Evolutionary conservation across 2,329 filamentous ascomycete genomes (phyloP).

Genomic region (Fusarium sp.): DNA sequence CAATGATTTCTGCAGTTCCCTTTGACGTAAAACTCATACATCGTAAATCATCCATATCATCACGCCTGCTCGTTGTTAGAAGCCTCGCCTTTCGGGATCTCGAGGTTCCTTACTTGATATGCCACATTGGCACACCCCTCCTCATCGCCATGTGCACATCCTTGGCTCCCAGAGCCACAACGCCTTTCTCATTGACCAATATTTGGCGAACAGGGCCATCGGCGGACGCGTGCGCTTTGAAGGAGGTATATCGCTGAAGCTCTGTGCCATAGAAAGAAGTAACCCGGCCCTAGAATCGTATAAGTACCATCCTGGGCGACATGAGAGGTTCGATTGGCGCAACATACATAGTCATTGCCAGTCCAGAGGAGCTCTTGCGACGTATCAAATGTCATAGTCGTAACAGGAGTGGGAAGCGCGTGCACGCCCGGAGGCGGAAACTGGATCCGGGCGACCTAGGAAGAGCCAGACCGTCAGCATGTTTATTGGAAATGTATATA

Average conservation of each 20-base stretch:
- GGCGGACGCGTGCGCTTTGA: constrained; percentile 78
- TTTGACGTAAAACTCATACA: constrained; percentile 98
- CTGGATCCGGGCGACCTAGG: constrained; percentile 81
- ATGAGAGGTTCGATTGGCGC: background rate
- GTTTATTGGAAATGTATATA: background rate
- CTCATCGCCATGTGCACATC: constrained; percentile 91
- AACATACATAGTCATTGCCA: constrained; percentile 86
- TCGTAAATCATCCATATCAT: constrained; percentile 85
- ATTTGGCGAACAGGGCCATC: constrained; percentile 90
- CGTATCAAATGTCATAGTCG: constrained; percentile 89
- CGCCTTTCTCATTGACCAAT: constrained; percentile 89
- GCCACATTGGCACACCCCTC: constrained; percentile 88
- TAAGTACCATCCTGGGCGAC: constrained; percentile 37
- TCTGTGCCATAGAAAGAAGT: constrained; percentile 89
- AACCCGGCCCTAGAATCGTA: constrained; percentile 76
- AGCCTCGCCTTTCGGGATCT: background rate
- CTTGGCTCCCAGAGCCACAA: constrained; percentile 84
- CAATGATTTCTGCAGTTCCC: constrained; percentile 83
- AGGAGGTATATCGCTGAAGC: constrained; percentile 90
- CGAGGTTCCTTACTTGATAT: constrained; percentile 72
- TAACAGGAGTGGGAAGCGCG: constrained; percentile 76
- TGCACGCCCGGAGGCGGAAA: constrained; percentile 82
- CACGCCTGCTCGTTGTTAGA: constrained; percentile 60
- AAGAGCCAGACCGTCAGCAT: constrained; percentile 18
- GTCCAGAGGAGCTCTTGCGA: constrained; percentile 92